A percentile compares a stretch with the other conserved stretches of the same genome.
Evolutionary conservation across 192 early-diverging fungal genomes (phyloP).

Genomic region (Obelidium mucronatum): DNA sequence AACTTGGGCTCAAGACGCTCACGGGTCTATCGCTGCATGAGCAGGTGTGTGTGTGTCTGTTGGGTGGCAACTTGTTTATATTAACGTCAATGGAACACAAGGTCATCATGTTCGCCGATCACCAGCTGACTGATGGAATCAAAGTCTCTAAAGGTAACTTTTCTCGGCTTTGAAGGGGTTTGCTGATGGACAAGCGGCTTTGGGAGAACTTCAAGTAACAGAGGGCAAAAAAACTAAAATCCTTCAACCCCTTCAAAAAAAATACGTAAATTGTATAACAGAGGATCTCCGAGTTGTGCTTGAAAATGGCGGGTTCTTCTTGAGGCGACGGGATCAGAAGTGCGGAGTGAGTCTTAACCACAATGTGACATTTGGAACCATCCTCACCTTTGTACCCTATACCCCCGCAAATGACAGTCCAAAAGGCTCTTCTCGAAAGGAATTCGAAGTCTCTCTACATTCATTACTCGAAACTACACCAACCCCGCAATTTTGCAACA

Average conservation of each 20-base stretch:
- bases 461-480: constrained; percentile 22
- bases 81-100: too few species aligned
- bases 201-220: too few species aligned
- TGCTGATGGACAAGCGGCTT: too few species aligned
- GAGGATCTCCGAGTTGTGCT: constrained; percentile 16
- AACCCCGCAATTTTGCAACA: neutral
- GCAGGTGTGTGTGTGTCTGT: constrained; percentile 13
- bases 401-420: neutral
- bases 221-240: too few species aligned
- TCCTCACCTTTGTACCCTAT: too few species aligned
- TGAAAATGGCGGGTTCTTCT: constrained; percentile 23
- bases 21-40: constrained; percentile 24
- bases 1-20: neutral
- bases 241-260: neutral
- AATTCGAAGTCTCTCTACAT: constrained; percentile 24
- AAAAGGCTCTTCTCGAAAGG: constrained; percentile 38
- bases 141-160: constrained; percentile 23
- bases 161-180: too few species aligned
- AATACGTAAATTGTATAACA: neutral
- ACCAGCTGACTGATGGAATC: constrained; percentile 35
- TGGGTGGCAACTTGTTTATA: too few species aligned
- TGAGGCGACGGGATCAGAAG: constrained; percentile 19
- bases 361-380: too few species aligned
- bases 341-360: constrained; percentile 31
- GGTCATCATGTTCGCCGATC: constrained; percentile 35